Evolutionary conservation across 805 yeast genomes (phyloP).

Genomic region (Saturnispora serradocipensis): DNA sequence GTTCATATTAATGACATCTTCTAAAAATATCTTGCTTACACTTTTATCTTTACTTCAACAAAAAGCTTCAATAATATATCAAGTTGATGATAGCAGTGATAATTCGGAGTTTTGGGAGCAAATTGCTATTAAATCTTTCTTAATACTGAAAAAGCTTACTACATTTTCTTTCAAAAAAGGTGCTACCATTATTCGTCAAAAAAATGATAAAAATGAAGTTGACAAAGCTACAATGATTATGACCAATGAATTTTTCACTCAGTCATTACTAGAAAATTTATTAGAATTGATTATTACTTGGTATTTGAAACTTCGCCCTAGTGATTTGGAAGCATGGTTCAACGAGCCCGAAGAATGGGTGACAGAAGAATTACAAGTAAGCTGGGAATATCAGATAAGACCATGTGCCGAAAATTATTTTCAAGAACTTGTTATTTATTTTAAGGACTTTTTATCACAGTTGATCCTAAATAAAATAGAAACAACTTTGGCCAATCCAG

Average conservation of each 20-base stretch:
- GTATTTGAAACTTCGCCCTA: conserved; percentile 65
- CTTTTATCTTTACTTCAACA: conserved; percentile 51
- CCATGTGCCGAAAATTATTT: conserved; percentile 84
- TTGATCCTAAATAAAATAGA: conserved; percentile 54
- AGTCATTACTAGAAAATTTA: conserved; percentile 44
- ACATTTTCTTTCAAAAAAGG: conserved; percentile 57
- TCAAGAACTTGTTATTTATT: conserved; percentile 59
- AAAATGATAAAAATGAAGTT: conserved; percentile 57
- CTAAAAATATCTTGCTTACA: conserved; percentile 51
- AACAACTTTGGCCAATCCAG: conserved; percentile 26
- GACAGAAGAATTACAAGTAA: conserved; percentile 63
- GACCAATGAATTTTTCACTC: conserved; percentile 47
- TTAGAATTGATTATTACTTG: conserved; percentile 60
- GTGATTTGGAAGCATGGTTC: conserved; percentile 75
- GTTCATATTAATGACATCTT: conserved; percentile 58
- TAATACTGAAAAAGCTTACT: conserved; percentile 56
- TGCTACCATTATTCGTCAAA: conserved; percentile 51
- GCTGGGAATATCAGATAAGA: conserved; percentile 77
- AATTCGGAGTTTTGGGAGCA: conserved; percentile 67
- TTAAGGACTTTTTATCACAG: conserved; percentile 44
- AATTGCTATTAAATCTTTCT: conserved; percentile 55
- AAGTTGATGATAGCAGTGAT: conserved; percentile 25
- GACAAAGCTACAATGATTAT: conserved; percentile 46
- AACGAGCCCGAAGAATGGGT: conserved; percentile 91
- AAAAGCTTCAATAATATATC: conserved; percentile 58